Conservation (phyloP, 805 yeast genomes). For the Metschnikowia proteae region DNA sequence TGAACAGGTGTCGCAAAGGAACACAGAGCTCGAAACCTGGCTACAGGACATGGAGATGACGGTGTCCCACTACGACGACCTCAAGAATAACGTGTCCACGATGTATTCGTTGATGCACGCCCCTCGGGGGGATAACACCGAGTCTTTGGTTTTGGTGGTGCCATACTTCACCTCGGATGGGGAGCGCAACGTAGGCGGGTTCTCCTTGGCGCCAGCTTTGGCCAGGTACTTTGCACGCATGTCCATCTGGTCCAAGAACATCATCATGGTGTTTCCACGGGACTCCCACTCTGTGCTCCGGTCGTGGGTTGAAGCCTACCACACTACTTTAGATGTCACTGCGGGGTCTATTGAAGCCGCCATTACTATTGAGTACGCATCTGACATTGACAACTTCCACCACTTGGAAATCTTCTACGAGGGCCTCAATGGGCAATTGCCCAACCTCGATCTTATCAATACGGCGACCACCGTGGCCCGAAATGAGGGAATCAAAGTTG, state of each 20-base stretch:
- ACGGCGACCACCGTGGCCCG: conserved; percentile 69
- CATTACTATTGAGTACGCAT: conserved; percentile 73
- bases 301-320: conserved; percentile 93
- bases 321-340: conserved; percentile 74
- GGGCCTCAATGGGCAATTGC: conserved; percentile 93
- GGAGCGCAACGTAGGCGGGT: conserved; percentile 72
- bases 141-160: conserved; percentile 84
- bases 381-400: conserved; percentile 63
- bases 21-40: conserved; percentile 52
- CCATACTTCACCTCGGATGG: conserved; percentile 78
- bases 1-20: conserved; percentile 31
- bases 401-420: conserved; percentile 72
- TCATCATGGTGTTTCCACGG: conserved; percentile 78
- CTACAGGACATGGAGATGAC: conserved; percentile 69
- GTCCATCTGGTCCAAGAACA: conserved; percentile 94
- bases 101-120: conserved; percentile 85
- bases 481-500: conserved; percentile 70
- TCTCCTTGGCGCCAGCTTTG: conserved; percentile 66
- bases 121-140: conserved; percentile 94
- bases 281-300: conserved; percentile 66
- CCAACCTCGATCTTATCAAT: conserved; percentile 86
- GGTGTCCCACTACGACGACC: conserved; percentile 43
- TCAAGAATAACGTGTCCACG: conserved; percentile 17
- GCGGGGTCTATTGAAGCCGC: conserved; percentile 96
- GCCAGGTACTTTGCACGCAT: conserved; percentile 78